phyloP scores from a whole-genome alignment of 2,329 filamentous ascomycete species.

The Torrubiellomyces zombiae region DNA sequence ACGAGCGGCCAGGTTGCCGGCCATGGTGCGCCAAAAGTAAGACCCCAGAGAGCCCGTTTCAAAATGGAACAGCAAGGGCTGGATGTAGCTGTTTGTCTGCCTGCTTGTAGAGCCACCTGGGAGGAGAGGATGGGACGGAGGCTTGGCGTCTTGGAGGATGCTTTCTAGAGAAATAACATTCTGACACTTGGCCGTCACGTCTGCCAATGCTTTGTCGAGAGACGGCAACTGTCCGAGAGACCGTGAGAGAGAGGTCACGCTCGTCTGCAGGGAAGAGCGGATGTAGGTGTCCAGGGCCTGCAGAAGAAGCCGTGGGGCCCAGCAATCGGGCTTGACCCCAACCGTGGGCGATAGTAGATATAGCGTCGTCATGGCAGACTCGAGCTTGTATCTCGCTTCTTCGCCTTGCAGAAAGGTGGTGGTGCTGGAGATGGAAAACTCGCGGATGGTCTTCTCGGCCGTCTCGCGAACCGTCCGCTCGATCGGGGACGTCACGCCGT shows the following conservation, averaged over 20 bases:
- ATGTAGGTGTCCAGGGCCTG: conserved; percentile 68
- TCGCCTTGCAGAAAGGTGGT: conserved; percentile 50
- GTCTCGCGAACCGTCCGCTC: conserved; percentile 58
- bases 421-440: conserved; percentile 53
- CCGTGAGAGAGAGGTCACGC: conserved; percentile 55
- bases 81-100: conserved; percentile 38
- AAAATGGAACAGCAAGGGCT: conserved; percentile 56
- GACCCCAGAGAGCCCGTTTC: conserved; percentile 78
- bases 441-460: conserved; percentile 63
- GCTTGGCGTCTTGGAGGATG: conserved; percentile 51
- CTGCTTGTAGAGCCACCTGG: conserved; percentile 18
- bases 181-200: conserved; percentile 72
- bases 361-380: conserved; percentile 58
- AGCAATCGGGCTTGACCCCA: conserved; percentile 33
- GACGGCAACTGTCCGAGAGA: conserved; percentile 66
- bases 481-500: conserved; percentile 50
- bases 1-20: conserved; percentile 54
- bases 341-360: conserved; percentile 64
- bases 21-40: conserved; percentile 87
- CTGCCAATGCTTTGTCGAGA: conserved; percentile 64
- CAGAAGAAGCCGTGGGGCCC: conserved; percentile 55
- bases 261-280: conserved; percentile 63
- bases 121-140: conserved; percentile 53
- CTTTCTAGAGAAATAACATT: conserved; percentile 79
- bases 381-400: conserved; percentile 56